Conservation (phyloP, 2,329 filamentous ascomycete species). For the Talaromyces piceae region DNA sequence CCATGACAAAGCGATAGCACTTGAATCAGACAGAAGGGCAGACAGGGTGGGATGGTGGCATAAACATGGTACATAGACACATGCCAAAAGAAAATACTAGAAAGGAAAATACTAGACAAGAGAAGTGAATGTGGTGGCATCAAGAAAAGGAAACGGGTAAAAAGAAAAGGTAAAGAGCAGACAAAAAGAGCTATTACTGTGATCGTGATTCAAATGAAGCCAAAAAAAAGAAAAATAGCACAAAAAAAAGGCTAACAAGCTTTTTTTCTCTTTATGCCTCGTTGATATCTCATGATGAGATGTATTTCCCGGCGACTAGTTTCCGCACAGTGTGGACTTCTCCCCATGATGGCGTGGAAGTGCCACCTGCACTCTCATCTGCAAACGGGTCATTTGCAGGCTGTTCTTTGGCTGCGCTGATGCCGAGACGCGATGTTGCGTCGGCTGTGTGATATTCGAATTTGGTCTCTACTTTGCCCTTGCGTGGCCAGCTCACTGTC, state of each 20-base stretch:
- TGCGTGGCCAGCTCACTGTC: slow-evolving; percentile 60
- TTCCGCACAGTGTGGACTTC: slow-evolving; percentile 60
- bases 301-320: slow-evolving; percentile 69
- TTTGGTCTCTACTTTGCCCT: slow-evolving; percentile 71
- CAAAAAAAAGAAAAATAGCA: not conserved
- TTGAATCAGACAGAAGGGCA: not conserved
- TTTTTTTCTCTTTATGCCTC: no score
- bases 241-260: not conserved
- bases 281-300: slow-evolving; percentile 40
- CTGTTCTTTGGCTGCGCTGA: slow-evolving; percentile 35
- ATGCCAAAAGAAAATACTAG: not conserved
- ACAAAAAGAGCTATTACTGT: not conserved
- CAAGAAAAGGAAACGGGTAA: slow-evolving; percentile 9
- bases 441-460: slow-evolving; percentile 62
- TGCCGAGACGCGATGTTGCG: slow-evolving; percentile 57
- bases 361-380: slow-evolving; percentile 28
- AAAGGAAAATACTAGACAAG: slow-evolving; percentile 13
- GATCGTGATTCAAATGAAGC: not conserved
- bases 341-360: slow-evolving; percentile 48
- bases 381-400: slow-evolving; percentile 40
- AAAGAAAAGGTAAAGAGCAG: not conserved
- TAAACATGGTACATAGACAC: not conserved
- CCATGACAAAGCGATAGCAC: not conserved
- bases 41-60: not conserved
- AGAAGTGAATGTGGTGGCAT: slow-evolving; percentile 6